Conservation (phyloP, 441 rosid species). For the Dalechampia spathulata region DNA sequence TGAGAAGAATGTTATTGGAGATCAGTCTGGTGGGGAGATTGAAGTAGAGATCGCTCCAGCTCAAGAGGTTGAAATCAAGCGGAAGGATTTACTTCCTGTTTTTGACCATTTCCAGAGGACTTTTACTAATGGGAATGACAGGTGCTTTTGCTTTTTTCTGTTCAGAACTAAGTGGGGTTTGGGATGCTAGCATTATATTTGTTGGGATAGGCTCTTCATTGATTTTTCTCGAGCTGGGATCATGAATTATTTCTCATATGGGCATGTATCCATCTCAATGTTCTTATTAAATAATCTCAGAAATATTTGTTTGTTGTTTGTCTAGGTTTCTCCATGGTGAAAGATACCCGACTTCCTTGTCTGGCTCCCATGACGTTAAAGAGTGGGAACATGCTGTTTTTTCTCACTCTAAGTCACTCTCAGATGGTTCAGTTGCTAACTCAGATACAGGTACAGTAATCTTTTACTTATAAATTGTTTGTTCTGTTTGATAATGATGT, state of each 20-base stretch:
- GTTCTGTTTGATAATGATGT: background rate
- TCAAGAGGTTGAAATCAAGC: slow-evolving; percentile 68
- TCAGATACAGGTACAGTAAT: slow-evolving; percentile 38
- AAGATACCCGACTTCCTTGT: slow-evolving; percentile 23
- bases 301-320: slow-evolving; percentile 10
- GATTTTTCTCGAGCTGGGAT: background rate
- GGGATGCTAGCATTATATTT: background rate
- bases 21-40: slow-evolving; percentile 48
- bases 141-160: slow-evolving; percentile 10
- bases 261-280: background rate
- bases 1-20: slow-evolving; percentile 22
- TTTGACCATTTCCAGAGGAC: slow-evolving; percentile 66
- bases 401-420: slow-evolving; percentile 31
- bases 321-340: slow-evolving; percentile 26
- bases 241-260: background rate
- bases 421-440: slow-evolving; percentile 32
- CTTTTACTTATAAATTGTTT: background rate
- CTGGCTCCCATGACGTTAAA: slow-evolving; percentile 28
- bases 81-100: slow-evolving; percentile 76
- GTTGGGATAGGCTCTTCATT: background rate
- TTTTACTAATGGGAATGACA: slow-evolving; percentile 15
- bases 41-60: slow-evolving; percentile 61
- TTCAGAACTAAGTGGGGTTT: background rate
- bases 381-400: slow-evolving; percentile 34
- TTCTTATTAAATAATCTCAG: background rate